phyloP scores from a whole-genome alignment of 202 grass and related monocot genomes.

The Dendrocalamus latiflorus region DNA sequence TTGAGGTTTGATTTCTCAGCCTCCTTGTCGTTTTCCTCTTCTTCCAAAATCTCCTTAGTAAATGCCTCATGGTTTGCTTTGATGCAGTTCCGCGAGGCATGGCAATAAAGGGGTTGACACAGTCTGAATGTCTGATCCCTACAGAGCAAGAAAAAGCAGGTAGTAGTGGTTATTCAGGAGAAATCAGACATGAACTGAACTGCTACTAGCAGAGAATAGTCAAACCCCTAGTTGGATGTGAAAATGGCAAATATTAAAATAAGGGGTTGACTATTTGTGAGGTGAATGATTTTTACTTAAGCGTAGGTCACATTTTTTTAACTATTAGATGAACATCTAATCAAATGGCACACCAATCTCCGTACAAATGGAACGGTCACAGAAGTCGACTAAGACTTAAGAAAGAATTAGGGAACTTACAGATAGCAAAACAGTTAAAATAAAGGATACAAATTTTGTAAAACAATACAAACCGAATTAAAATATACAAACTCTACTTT shows the following conservation, averaged over 20 bases:
- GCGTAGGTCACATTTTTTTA: neutral
- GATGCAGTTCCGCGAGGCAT: conserved; percentile 72
- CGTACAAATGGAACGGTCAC: neutral
- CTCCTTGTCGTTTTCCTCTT: conserved; percentile 33
- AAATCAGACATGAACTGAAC: neutral
- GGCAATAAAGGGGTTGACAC: conserved; percentile 64
- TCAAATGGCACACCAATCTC: neutral
- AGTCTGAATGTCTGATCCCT: conserved; percentile 65
- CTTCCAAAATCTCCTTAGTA: conserved; percentile 79
- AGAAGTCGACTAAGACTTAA: neutral
- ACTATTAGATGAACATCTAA: neutral
- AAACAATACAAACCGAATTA: too few species aligned
- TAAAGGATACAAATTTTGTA: too few species aligned
- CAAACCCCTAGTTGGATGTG: neutral
- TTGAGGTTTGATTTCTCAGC: too few species aligned
- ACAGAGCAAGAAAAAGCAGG: neutral
- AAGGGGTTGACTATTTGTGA: neutral
- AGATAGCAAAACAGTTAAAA: too few species aligned
- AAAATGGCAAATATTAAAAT: neutral
- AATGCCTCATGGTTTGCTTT: conserved; percentile 75
- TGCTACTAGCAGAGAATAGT: neutral
- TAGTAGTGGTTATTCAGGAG: neutral
- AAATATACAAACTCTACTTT: too few species aligned
- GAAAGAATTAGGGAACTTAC: too few species aligned
- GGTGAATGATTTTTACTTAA: neutral